phyloP scores from a whole-genome alignment of 179 eudicot species.

The Actinidia arguta region DNA sequence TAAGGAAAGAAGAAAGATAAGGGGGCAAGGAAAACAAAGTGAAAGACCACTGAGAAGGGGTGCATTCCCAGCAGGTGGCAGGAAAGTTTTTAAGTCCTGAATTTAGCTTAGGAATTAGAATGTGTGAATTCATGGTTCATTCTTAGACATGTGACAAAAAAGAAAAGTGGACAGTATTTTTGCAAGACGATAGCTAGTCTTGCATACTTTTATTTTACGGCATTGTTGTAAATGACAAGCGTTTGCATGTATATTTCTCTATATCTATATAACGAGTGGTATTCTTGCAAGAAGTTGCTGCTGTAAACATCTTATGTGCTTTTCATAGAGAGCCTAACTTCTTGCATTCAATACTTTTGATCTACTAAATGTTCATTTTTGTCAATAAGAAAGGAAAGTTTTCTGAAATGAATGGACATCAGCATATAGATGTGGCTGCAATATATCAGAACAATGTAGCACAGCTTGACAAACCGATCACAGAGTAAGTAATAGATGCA shows the following conservation, averaged over 20 bases:
- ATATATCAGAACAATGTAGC: not conserved
- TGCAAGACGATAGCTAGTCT: not conserved
- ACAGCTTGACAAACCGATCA: not conserved
- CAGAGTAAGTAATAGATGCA: not conserved
- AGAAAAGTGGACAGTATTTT: not conserved
- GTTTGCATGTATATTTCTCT: not conserved
- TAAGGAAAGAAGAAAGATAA: not conserved
- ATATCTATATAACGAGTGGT: not conserved
- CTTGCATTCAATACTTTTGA: not conserved
- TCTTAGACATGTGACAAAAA: not conserved
- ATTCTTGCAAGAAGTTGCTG: not conserved
- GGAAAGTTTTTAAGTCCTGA: not conserved
- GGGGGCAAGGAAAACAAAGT: not conserved
- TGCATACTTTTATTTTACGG: not conserved
- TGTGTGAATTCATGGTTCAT: not conserved
- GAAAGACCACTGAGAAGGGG: not conserved
- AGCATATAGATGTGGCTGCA: not conserved
- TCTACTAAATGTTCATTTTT: not conserved
- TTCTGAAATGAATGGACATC: not conserved
- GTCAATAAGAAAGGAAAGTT: not conserved
- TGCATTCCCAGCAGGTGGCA: not conserved
- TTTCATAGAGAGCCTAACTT: not conserved
- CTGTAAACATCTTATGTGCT: not conserved
- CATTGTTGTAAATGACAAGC: not conserved
- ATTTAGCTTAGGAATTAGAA: not conserved